These are phyloP conservation scores for Aureobasidium leucospermi DNA, from an alignment of 2,329 filamentous ascomycete species.

Conservation along the genomic window DNA sequence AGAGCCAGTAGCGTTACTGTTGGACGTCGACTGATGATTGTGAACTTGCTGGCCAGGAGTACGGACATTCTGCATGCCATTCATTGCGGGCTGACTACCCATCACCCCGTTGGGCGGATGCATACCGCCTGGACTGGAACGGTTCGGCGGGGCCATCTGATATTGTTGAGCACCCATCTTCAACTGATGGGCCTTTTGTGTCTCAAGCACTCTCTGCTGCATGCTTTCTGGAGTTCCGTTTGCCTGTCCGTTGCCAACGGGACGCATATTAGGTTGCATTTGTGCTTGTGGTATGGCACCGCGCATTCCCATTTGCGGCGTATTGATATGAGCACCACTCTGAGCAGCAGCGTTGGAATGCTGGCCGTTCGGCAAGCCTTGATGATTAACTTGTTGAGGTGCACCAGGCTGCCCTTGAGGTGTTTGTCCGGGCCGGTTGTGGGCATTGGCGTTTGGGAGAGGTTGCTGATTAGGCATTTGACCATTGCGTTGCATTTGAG, in stretches of 20 bases:
- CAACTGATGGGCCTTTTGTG: constrained; percentile 16
- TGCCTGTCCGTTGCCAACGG: not conserved
- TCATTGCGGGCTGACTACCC: constrained; percentile 16
- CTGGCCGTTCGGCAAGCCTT: constrained; percentile 42
- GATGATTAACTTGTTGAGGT: constrained; percentile 25
- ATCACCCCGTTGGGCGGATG: constrained; percentile 5
- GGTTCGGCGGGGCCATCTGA: constrained; percentile 16
- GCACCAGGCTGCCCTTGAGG: constrained; percentile 4
- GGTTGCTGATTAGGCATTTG: constrained; percentile 9
- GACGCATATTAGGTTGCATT: constrained; percentile 23
- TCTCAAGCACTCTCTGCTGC: constrained; percentile 17
- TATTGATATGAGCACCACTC: constrained; percentile 36
- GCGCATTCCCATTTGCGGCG: constrained; percentile 45
- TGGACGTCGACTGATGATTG: constrained; percentile 16
- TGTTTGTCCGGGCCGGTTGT: not conserved
- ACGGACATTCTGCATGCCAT: constrained; percentile 16
- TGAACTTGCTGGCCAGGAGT: constrained; percentile 9
- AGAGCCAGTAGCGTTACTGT: constrained; percentile 25
- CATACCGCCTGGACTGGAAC: constrained; percentile 13
- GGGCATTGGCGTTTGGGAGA: not conserved
- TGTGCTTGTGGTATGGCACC: constrained; percentile 57
- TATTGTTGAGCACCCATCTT: constrained; percentile 16
- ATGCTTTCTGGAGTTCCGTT: constrained; percentile 8
- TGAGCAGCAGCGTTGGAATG: constrained; percentile 16
- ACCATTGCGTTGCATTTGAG: constrained; percentile 18